Evolutionary conservation across 176 grass and related monocot species (phyloP).

Genomic region (Cenchrus americanus): DNA sequence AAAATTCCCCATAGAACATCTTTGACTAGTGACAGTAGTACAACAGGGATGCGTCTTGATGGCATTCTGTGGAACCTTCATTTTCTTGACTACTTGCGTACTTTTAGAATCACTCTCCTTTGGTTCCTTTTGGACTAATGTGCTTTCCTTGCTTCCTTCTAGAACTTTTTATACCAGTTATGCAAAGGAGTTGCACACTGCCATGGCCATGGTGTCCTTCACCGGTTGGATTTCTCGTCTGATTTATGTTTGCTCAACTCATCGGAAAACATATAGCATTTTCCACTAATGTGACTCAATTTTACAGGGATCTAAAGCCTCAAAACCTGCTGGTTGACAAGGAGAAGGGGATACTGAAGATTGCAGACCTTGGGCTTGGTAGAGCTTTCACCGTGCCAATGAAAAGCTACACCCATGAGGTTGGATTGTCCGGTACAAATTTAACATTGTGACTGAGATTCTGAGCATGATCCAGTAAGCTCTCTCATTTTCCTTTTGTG

Average conservation of each 20-base stretch:
- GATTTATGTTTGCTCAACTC: slow-evolving; percentile 27
- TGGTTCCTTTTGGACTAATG: neutral
- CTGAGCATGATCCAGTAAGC: neutral
- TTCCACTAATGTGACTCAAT: neutral
- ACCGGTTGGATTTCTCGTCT: slow-evolving; percentile 63
- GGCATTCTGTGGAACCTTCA: neutral
- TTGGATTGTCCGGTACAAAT: neutral
- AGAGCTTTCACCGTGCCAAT: slow-evolving; percentile 82
- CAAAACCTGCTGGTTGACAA: slow-evolving; percentile 97
- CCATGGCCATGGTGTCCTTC: slow-evolving; percentile 87
- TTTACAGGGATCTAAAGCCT: slow-evolving; percentile 85
- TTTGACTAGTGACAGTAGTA: neutral
- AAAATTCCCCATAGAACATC: neutral
- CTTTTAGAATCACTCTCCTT: neutral
- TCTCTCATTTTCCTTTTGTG: neutral
- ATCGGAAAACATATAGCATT: neutral
- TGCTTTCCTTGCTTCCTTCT: slow-evolving; percentile 17
- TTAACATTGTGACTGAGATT: neutral
- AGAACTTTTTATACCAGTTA: slow-evolving; percentile 86
- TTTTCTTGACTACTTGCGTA: no score
- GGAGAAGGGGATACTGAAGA: slow-evolving; percentile 89
- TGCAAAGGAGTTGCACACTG: slow-evolving; percentile 92
- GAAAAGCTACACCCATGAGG: slow-evolving; percentile 95
- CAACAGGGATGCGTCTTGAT: neutral
- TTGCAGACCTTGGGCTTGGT: slow-evolving; percentile 81